phyloP scores from a whole-genome alignment of 371 early-diverging fungal species.

The Mucor circinelloides region DNA sequence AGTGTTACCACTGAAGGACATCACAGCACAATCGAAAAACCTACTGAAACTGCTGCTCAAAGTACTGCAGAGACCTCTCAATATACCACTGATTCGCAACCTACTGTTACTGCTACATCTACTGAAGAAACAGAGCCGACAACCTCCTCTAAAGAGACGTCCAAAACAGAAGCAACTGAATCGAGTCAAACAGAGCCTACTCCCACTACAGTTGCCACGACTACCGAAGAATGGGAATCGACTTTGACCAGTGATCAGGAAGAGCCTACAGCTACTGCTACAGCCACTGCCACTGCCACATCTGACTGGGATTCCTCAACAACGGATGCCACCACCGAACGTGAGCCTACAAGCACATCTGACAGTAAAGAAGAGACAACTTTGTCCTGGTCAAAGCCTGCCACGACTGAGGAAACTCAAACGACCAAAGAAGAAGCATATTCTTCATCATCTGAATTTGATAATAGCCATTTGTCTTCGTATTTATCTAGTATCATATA shows the following conservation, averaged over 20 bases:
- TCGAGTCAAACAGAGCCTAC: background rate
- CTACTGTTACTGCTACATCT: background rate
- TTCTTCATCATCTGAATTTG: background rate
- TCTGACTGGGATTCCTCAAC: background rate
- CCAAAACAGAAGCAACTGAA: background rate
- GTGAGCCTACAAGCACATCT: background rate
- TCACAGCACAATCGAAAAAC: background rate
- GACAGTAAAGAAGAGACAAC: background rate
- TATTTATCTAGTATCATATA: background rate
- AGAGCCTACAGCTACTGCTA: background rate
- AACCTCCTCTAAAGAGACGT: background rate
- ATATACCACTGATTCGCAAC: background rate
- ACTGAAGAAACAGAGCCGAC: background rate
- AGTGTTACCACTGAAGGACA: background rate
- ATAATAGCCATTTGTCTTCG: background rate
- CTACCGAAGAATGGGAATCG: background rate
- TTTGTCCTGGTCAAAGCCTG: background rate
- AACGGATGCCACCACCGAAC: background rate
- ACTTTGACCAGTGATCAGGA: background rate
- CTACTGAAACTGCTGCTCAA: background rate
- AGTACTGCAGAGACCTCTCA: background rate
- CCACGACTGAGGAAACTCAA: background rate
- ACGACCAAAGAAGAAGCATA: background rate
- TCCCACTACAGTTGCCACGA: background rate
- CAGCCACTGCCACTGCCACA: background rate